These are phyloP conservation scores for Plasmodium gonderi DNA, from an alignment of 169 alveolate species.

Conservation along the genomic window DNA sequence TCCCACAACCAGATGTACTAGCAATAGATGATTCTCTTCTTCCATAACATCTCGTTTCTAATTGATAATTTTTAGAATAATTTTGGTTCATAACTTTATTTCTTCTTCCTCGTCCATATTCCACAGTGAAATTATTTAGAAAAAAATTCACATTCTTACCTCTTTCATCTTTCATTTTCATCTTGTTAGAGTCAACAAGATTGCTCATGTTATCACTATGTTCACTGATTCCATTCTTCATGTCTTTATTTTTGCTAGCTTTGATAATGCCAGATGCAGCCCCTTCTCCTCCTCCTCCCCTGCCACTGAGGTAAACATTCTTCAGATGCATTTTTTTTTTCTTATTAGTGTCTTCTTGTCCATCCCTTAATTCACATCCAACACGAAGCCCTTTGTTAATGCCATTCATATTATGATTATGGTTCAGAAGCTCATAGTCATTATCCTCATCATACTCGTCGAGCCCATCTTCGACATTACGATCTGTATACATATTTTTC, in stretches of 20 bases:
- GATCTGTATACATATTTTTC: background rate
- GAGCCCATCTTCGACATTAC: background rate
- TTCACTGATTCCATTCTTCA: background rate
- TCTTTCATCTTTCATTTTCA: conserved; percentile 14
- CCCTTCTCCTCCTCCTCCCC: background rate
- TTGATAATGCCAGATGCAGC: background rate
- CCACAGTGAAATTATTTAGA: background rate
- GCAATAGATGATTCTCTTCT: background rate
- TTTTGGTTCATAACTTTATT: conserved; percentile 21
- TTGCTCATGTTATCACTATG: background rate
- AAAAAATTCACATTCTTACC: background rate
- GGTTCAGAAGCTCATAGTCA: background rate
- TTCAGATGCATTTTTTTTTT: conserved; percentile 16
- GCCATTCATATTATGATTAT: background rate
- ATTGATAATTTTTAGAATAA: conserved; percentile 12
- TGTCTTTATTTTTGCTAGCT: background rate
- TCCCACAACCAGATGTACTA: background rate
- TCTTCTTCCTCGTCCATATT: conserved; percentile 56
- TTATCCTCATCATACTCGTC: background rate
- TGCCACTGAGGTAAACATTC: background rate
- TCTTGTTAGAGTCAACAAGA: background rate
- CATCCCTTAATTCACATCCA: background rate
- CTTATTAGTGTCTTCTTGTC: background rate
- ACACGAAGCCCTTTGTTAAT: background rate
- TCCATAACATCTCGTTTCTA: conserved; percentile 15